Evolutionary conservation across 2,329 filamentous ascomycete species (phyloP).

Genomic region (Aaosphaeria pasadenensis): DNA sequence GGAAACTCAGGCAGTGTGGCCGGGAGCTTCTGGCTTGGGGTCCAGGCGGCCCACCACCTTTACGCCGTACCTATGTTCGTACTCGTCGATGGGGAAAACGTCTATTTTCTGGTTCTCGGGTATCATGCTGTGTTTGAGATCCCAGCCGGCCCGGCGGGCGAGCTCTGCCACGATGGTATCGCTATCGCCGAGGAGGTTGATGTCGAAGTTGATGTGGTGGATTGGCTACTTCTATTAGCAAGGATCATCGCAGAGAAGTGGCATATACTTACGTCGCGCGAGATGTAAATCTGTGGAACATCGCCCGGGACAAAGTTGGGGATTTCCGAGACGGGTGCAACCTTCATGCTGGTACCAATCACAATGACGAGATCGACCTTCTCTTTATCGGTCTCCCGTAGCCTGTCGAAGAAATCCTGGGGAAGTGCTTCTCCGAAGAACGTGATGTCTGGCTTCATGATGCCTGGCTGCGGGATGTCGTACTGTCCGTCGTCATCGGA

Average conservation of each 20-base stretch:
- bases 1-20: no score
- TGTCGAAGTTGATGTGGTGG: slow-evolving; percentile 89
- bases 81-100: slow-evolving; percentile 40
- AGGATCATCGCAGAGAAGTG: slow-evolving; percentile 1
- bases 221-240: slow-evolving; percentile 55
- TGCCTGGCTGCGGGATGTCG: slow-evolving; percentile 65
- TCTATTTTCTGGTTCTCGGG: slow-evolving; percentile 62
- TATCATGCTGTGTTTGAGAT: slow-evolving; percentile 78
- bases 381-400: slow-evolving; percentile 78
- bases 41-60: slow-evolving; percentile 14
- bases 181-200: slow-evolving; percentile 93
- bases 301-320: slow-evolving; percentile 74
- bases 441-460: slow-evolving; percentile 97
- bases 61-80: slow-evolving; percentile 29
- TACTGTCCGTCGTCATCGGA: slow-evolving; percentile 60
- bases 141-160: slow-evolving; percentile 77
- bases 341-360: slow-evolving; percentile 93
- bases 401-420: slow-evolving; percentile 73
- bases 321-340: slow-evolving; percentile 91
- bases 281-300: slow-evolving; percentile 89
- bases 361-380: slow-evolving; percentile 87
- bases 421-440: slow-evolving; percentile 95
- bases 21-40: neutral
- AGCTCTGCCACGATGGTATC: slow-evolving; percentile 87
- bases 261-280: slow-evolving; percentile 58